phyloP scores from a whole-genome alignment of 2,329 filamentous ascomycete genomes.

The Ophiocordyceps camponoti-floridani region DNA sequence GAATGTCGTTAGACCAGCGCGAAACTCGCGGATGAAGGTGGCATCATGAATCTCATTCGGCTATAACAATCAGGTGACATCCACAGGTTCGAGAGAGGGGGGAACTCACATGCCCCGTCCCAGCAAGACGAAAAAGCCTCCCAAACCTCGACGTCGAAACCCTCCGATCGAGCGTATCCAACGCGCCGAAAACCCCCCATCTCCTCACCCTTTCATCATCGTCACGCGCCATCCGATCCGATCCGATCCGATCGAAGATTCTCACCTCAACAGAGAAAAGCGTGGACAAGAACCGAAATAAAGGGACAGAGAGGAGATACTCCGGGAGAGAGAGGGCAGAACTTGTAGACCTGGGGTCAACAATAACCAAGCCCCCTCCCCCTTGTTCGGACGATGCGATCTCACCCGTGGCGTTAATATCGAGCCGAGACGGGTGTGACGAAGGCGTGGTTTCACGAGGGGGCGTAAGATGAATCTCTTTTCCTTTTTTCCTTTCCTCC shows the following conservation, averaged over 20 bases:
- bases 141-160: too few species aligned
- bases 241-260: conserved; percentile 16
- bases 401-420: too few species aligned
- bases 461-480: background rate
- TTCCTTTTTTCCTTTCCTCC: background rate
- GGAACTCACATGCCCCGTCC: conserved; percentile 56
- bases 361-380: too few species aligned
- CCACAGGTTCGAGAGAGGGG: background rate
- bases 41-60: conserved; percentile 55
- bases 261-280: background rate
- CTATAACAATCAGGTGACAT: conserved; percentile 16
- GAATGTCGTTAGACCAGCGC: conserved; percentile 68
- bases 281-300: background rate
- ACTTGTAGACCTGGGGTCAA: conserved; percentile 25
- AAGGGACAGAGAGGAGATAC: background rate
- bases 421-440: conserved; percentile 7
- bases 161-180: too few species aligned
- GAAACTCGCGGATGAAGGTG: conserved; percentile 66
- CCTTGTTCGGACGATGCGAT: too few species aligned
- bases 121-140: conserved; percentile 51
- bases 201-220: too few species aligned
- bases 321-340: background rate
- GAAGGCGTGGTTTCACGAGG: conserved; percentile 7
- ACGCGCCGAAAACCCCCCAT: too few species aligned
- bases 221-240: too few species aligned